Percentiles rank a stretch among this genome's conserved stretches.
Evolutionary conservation across 2,329 filamentous ascomycete genomes (phyloP).

Genomic region (Albifimbria verrucaria): DNA sequence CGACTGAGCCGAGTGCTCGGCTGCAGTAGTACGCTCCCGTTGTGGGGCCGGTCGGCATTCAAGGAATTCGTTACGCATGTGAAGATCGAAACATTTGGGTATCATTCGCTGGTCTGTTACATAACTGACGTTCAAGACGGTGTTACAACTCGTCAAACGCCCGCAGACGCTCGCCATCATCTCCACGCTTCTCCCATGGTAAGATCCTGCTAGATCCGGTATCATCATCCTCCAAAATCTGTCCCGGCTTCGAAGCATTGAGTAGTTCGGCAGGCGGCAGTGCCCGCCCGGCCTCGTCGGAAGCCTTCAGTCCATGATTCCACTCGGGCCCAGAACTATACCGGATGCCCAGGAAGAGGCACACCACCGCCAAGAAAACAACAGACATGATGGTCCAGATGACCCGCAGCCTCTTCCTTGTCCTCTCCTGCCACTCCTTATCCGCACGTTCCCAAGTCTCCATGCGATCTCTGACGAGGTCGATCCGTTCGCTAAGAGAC

Average conservation of each 20-base stretch:
- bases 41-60: not conserved
- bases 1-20: no score
- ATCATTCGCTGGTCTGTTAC: constrained; percentile 10
- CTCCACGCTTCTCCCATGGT: constrained; percentile 20
- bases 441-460: constrained; percentile 67
- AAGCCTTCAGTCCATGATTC: not conserved
- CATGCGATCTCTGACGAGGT: constrained; percentile 59
- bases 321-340: not conserved
- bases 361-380: constrained; percentile 37
- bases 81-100: constrained; percentile 5
- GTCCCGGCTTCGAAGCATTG: constrained; percentile 12
- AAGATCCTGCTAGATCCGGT: constrained; percentile 17
- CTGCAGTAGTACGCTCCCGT: not conserved
- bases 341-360: constrained; percentile 5
- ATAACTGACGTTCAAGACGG: not conserved
- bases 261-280: not conserved
- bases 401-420: constrained; percentile 57
- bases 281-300: not conserved
- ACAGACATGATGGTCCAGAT: constrained; percentile 59
- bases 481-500: constrained; percentile 59
- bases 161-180: constrained; percentile 34
- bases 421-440: constrained; percentile 64
- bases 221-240: constrained; percentile 15
- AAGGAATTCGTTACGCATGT: not conserved
- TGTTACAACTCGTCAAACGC: constrained; percentile 45